phyloP scores from a whole-genome alignment of 495 filamentous ascomycete genomes.

The Neurospora tetrasperma region DNA sequence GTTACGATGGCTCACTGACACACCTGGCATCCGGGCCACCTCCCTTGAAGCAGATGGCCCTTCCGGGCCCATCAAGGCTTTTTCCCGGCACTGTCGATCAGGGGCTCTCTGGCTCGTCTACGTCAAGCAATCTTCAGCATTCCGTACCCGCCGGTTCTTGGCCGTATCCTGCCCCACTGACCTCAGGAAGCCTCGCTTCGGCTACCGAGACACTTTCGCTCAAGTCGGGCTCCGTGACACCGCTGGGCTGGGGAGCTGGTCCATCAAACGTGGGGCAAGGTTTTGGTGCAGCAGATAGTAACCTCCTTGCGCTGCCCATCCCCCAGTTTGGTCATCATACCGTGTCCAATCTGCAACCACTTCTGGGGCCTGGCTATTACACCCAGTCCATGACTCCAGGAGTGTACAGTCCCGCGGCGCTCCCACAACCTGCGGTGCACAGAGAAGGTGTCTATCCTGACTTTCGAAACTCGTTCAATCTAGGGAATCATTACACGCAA shows the following conservation, averaged over 20 bases:
- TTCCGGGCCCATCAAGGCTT: slow-evolving; percentile 40
- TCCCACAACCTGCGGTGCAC: slow-evolving; percentile 65
- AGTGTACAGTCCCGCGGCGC: slow-evolving; percentile 59
- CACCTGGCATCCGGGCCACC: slow-evolving; percentile 70
- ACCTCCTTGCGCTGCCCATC: slow-evolving; percentile 15
- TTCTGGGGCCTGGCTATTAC: slow-evolving; percentile 62
- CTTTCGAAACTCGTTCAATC: slow-evolving; percentile 21
- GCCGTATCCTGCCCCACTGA: slow-evolving; percentile 10
- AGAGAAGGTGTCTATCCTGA: slow-evolving; percentile 54
- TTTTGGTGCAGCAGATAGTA: slow-evolving; percentile 7
- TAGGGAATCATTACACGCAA: slow-evolving; percentile 22
- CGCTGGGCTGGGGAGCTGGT: slow-evolving; percentile 16
- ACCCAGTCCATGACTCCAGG: slow-evolving; percentile 55
- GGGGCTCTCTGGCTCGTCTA: slow-evolving; percentile 5
- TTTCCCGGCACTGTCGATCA: slow-evolving; percentile 24
- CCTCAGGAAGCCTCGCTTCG: background rate
- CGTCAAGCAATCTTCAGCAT: slow-evolving; percentile 4
- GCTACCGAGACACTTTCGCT: background rate
- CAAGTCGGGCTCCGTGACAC: slow-evolving; percentile 3
- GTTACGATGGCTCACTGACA: slow-evolving; percentile 79
- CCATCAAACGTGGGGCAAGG: slow-evolving; percentile 4
- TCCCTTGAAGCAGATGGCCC: slow-evolving; percentile 79
- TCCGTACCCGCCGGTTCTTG: slow-evolving; percentile 11
- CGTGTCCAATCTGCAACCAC: slow-evolving; percentile 50
- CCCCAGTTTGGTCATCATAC: slow-evolving; percentile 30